Evolutionary conservation across 2,329 filamentous ascomycete species (phyloP), one percentile per base, ranked within the genome.

Genomic region (Alternaria postmessia): DNA sequence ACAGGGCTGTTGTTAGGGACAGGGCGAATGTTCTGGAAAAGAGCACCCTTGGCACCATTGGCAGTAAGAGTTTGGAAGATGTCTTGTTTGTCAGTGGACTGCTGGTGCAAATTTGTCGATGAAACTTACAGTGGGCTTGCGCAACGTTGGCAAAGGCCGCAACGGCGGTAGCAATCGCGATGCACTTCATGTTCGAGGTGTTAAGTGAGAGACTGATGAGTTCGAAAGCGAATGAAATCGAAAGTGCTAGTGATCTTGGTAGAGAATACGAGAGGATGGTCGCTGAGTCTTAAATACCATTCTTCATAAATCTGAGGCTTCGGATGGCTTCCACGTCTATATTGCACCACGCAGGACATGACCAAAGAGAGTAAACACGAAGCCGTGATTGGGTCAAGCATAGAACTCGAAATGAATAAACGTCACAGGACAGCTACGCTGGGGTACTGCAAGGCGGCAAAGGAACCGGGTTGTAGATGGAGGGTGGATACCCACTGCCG

Each of bases 1-100:
- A 79, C 76, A 6, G 77, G 77, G 11, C 71, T 75, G 67, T 79
- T 78, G 67, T 79, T 79, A 4, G 76, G 75, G 55, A 79, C 78
- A 16, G 62, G 70, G n/a, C 77, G 67, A 47, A 79, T 69, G 62
- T 78, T 76, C 59, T 79, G 75, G 57, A 75, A 78, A 11, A 68
- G 64, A 18, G 61, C 71, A 38, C 75, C 76, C 61, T 78, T 75
- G 11, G 56, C 62, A 34, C 75, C 75, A 59, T 78, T 78, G 28
- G 75, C 73, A n/a, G 71, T 78, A 7, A 79, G 67, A 63, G 64
- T 68, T 51, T 79, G 68, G 71, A 79, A 79, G 47, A 78, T 78
- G 63, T 79, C 76, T 79, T 52, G 5, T 16, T 20, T 47, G 39
- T 72, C 16, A 67, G 64, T 57, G 43, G 5, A 22, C 28, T n/a